Evolutionary conservation across 257 asterid genomes (phyloP).

Genomic region (Fraxinus pennsylvanica): DNA sequence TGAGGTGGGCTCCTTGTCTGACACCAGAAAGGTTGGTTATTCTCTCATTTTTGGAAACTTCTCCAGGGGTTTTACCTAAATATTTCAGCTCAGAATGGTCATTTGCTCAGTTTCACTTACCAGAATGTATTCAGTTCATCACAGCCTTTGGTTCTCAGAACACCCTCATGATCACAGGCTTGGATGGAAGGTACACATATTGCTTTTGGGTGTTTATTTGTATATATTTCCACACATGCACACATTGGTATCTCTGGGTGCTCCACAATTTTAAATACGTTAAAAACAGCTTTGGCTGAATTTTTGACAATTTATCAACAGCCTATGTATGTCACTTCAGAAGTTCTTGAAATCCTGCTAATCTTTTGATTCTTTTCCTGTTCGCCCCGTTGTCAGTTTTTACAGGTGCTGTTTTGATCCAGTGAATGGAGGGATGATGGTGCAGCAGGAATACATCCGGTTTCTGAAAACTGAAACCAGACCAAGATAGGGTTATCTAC

Average conservation of each 20-base stretch:
- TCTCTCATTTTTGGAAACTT: slow-evolving; percentile 14
- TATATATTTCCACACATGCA: no score
- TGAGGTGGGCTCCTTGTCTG: background rate
- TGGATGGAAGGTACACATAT: slow-evolving; percentile 74
- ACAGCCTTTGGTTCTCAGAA: slow-evolving; percentile 83
- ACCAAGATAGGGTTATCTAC: slow-evolving; percentile 33
- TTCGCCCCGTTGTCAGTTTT: slow-evolving; percentile 50
- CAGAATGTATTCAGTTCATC: slow-evolving; percentile 66
- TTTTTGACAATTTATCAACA: background rate
- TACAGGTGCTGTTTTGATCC: slow-evolving; percentile 83
- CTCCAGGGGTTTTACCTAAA: slow-evolving; percentile 80
- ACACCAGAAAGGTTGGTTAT: background rate
- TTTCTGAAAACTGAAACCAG: slow-evolving; percentile 68
- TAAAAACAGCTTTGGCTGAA: background rate
- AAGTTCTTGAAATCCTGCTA: slow-evolving; percentile 13
- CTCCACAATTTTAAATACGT: background rate
- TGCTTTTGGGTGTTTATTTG: background rate
- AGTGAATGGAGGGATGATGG: slow-evolving; percentile 85
- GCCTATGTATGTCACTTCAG: background rate
- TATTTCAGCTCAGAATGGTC: slow-evolving; percentile 99
- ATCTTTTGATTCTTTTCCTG: slow-evolving; percentile 14
- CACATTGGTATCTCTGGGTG: background rate
- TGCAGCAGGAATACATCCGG: slow-evolving; percentile 67
- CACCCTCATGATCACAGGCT: slow-evolving; percentile 58
- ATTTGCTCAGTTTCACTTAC: slow-evolving; percentile 86